Conservation (phyloP, 371 early-diverging fungal genomes). For the Mucor racemosus region DNA sequence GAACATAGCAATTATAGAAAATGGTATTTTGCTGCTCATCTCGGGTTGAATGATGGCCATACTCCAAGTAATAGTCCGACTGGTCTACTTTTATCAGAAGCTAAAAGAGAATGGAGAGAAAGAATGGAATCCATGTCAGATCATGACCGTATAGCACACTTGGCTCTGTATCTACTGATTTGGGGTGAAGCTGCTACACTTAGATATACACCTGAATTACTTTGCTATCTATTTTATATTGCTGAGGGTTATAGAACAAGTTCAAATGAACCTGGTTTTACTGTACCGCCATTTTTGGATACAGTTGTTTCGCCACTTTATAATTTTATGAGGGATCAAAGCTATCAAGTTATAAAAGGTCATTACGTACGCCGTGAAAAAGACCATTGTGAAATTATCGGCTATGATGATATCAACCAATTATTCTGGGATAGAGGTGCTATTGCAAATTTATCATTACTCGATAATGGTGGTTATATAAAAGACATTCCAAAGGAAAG, state of each 20-base stretch:
- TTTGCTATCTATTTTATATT: conserved; percentile 83
- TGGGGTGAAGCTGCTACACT: conserved; percentile 90
- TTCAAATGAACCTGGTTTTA: conserved; percentile 43
- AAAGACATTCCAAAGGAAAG: conserved; percentile 67
- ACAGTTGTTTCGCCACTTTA: conserved; percentile 80
- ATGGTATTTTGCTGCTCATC: conserved; percentile 85
- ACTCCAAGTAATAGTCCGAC: conserved; percentile 35
- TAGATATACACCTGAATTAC: conserved; percentile 79
- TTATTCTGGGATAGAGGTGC: conserved; percentile 81
- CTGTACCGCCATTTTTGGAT: conserved; percentile 56
- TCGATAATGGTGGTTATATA: conserved; percentile 51
- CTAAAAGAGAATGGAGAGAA: conserved; percentile 75
- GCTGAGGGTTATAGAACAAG: conserved; percentile 64
- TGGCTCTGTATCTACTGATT: conserved; percentile 80
- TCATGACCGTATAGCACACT: conserved; percentile 67
- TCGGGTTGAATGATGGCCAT: conserved; percentile 64
- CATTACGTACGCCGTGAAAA: conserved; percentile 79
- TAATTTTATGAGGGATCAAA: conserved; percentile 74
- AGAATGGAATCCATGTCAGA: conserved; percentile 77
- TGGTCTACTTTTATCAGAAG: conserved; percentile 50
- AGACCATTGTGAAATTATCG: conserved; percentile 82
- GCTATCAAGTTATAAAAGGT: conserved; percentile 74
- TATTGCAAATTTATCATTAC: conserved; percentile 63
- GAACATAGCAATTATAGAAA: conserved; percentile 84
- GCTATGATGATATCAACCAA: conserved; percentile 91